phyloP scores from a whole-genome alignment of 2,329 filamentous ascomycete species.

The Aureobasidium sp. region DNA sequence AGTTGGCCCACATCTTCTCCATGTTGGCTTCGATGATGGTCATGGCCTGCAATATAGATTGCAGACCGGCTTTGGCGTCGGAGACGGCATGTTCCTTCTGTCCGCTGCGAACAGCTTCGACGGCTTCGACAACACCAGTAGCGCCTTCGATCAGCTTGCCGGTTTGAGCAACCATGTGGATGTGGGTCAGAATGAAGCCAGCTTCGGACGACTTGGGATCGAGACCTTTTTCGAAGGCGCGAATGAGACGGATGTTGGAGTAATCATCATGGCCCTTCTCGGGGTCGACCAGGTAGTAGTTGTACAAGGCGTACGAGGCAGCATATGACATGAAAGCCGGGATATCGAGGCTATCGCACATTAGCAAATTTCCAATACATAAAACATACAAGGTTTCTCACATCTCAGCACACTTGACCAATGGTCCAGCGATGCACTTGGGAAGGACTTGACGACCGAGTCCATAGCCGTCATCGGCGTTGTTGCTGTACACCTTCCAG shows the following conservation, averaged over 20 bases:
- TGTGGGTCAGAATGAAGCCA: slow-evolving; percentile 90
- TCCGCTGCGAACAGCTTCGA: slow-evolving; percentile 20
- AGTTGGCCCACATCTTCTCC: slow-evolving; percentile 75
- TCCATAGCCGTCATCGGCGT: slow-evolving; percentile 65
- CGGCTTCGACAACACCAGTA: slow-evolving; percentile 56
- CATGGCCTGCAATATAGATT: slow-evolving; percentile 29
- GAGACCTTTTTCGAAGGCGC: slow-evolving; percentile 84
- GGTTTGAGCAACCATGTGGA: slow-evolving; percentile 90
- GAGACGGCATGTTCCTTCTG: slow-evolving; percentile 13
- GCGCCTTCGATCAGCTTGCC: slow-evolving; percentile 68
- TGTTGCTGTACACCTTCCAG: slow-evolving; percentile 57
- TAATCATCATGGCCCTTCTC: slow-evolving; percentile 46
- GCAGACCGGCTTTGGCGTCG: slow-evolving; percentile 23
- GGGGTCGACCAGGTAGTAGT: slow-evolving; percentile 55
- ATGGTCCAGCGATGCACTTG: slow-evolving; percentile 66
- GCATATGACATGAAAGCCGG: slow-evolving; percentile 70
- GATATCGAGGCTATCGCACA: slow-evolving; percentile 54
- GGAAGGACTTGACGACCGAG: slow-evolving; percentile 69
- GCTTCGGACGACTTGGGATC: slow-evolving; percentile 84
- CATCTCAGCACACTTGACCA: slow-evolving; percentile 78
- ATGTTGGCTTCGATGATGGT: slow-evolving; percentile 28
- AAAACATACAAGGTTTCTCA: slow-evolving; percentile 42
- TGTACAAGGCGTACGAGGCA: slow-evolving; percentile 56
- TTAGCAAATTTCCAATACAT: slow-evolving; percentile 21
- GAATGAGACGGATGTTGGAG: slow-evolving; percentile 69